Conservation (phyloP, 257 asterid genomes). For the Euphrasia confusa region DNA sequence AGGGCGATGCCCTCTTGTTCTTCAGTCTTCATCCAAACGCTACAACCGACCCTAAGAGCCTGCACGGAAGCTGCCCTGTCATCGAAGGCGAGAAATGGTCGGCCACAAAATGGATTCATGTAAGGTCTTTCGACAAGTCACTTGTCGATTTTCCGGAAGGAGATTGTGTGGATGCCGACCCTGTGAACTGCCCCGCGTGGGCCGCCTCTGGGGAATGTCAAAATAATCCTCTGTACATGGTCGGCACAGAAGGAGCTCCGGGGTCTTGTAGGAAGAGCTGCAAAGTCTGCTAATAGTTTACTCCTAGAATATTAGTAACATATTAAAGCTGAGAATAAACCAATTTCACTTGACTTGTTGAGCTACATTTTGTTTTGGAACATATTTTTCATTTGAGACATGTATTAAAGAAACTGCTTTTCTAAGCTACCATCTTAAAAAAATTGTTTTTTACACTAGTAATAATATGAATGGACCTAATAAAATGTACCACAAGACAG, state of each 20-base stretch:
- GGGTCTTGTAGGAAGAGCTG: slow-evolving; percentile 79
- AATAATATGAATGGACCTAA: no score
- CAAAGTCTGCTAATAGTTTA: slow-evolving; percentile 39
- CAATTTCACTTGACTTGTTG: no score
- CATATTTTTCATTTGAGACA: no score
- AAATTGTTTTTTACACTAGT: no score
- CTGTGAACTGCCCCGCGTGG: slow-evolving; percentile 44
- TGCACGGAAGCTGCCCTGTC: slow-evolving; percentile 93
- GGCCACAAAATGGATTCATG: slow-evolving; percentile 90
- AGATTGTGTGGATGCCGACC: slow-evolving; percentile 45
- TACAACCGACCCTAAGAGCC: slow-evolving; percentile 61
- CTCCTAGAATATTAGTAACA: not conserved
- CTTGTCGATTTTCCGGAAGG: not conserved
- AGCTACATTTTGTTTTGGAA: no score
- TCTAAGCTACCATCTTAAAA: no score
- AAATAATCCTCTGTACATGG: slow-evolving; percentile 55
- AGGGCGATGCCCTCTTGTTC: slow-evolving; percentile 77
- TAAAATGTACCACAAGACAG: not conserved
- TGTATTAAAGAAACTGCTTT: no score
- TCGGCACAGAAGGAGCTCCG: slow-evolving; percentile 30
- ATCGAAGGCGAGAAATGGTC: slow-evolving; percentile 93
- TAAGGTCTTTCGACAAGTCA: slow-evolving; percentile 47
- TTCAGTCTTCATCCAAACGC: slow-evolving; percentile 82
- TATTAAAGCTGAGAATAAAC: not conserved
- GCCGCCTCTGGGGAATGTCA: slow-evolving; percentile 69